Evolutionary conservation across 148 eudicot genomes (phyloP), one percentile per base, ranked within the genome.

Genomic region (Talinum fruticosum): DNA sequence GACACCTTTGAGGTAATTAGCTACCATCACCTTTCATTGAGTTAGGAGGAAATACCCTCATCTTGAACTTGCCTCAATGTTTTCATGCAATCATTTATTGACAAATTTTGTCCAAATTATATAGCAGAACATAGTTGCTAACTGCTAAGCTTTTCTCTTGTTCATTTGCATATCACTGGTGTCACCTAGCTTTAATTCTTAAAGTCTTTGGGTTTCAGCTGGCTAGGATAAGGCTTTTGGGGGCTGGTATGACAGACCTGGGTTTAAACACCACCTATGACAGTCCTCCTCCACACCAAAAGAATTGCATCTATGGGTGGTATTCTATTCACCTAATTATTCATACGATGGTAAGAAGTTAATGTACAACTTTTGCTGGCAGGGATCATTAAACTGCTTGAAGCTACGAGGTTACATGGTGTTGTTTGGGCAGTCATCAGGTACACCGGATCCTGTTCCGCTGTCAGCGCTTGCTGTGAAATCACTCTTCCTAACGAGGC

Each of bases 331-430:
- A 57, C 24, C 64, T 24, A 23, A 41, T 51, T 51, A 51, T 51
- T 19, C 5, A 23, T 35, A 6, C 16, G 73, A 24, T 19, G 33
- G 18, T 70, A 26, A n/a, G 41, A 14, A 35, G 18, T 47, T 30
- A 38, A 53, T 53, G 13, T 1, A 49, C n/a, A 10, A 8, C 61
- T 10, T 1, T 64, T 30, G 75, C 24, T 75, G 3, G 36, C 88
- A 94, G 98, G 95, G 97, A 78, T 94, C 98, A 44, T 75, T 94
- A 71, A 86, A 83, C 15, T 92, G 95, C 89, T 85, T 94, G 79
- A 92, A 94, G 83, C 2, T 80, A 16, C 85, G 97, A 10, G 97
- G 98, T 57, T 84, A 90, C 85, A 83, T 94, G 91, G 92, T 92
- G 81, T 69, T 69, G 66, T 92, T 86, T 29, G 95, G 98, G 64